A percentile compares a stretch with the other conserved stretches of the same genome.
Conservation (phyloP, 805 yeast genomes). For the Spathaspora passalidarum region DNA sequence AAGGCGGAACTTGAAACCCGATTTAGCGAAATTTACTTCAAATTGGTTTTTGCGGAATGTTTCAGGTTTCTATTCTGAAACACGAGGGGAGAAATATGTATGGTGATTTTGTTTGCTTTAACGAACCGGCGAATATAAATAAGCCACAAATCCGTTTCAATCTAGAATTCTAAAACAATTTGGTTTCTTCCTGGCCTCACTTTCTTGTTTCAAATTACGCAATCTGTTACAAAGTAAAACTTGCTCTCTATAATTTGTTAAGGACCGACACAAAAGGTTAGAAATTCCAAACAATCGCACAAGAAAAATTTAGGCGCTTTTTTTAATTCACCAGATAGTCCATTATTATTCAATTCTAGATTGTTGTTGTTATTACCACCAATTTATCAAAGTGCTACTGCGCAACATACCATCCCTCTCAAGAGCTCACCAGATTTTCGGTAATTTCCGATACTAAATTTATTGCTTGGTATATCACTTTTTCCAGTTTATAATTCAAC, state of each 20-base stretch:
- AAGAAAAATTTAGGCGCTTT: not conserved
- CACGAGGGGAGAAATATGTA: not conserved
- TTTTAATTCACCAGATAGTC: not conserved
- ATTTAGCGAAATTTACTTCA: too few species aligned
- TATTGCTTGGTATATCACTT: not conserved
- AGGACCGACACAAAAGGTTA: not conserved
- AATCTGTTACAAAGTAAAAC: not conserved
- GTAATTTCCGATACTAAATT: not conserved
- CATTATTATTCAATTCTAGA: not conserved
- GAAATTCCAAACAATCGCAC: too few species aligned
- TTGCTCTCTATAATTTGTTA: not conserved
- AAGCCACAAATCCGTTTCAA: not conserved
- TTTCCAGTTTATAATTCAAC: too few species aligned
- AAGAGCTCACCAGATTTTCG: too few species aligned
- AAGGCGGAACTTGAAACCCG: too few species aligned
- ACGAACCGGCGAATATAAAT: not conserved
- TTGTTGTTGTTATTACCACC: too few species aligned
- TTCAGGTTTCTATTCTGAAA: constrained; percentile 3
- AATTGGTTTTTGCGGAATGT: not conserved
- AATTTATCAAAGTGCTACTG: too few species aligned
- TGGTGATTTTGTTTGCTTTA: not conserved
- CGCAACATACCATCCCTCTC: too few species aligned
- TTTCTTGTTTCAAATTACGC: not conserved
- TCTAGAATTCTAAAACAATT: constrained; percentile 1
- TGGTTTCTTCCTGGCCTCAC: not conserved